These are phyloP conservation scores for Periconia sp. DNA, from an alignment of 2,329 filamentous ascomycete genomes.

Conservation along the genomic window DNA sequence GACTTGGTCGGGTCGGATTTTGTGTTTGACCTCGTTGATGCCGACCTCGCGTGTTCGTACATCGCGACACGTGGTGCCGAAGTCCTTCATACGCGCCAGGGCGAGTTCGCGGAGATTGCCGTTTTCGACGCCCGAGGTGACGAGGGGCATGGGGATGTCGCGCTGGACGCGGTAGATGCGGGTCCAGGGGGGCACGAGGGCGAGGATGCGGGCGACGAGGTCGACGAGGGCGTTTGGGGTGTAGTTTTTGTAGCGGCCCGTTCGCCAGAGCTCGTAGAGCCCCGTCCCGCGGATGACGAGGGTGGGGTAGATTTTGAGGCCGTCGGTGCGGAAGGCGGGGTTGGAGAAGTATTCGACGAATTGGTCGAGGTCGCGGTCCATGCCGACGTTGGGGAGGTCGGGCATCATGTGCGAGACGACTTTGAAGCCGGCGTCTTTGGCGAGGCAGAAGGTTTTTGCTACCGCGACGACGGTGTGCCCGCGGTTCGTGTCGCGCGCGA, in stretches of 20 bases:
- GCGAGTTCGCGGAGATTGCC: slow-evolving; percentile 93
- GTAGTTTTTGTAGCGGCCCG: slow-evolving; percentile 96
- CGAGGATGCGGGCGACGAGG: slow-evolving; percentile 92
- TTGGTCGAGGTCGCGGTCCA: slow-evolving; percentile 96
- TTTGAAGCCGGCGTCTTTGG: slow-evolving; percentile 98
- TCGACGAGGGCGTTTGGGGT: slow-evolving; percentile 96
- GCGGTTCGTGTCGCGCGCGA: slow-evolving; percentile 95
- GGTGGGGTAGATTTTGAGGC: slow-evolving; percentile 96
- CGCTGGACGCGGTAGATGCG: slow-evolving; percentile 97
- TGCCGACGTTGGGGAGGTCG: slow-evolving; percentile 94
- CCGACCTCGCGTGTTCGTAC: slow-evolving; percentile 95
- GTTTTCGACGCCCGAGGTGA: slow-evolving; percentile 98
- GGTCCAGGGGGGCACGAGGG: slow-evolving; percentile 94
- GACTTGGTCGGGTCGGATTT: slow-evolving; percentile 93
- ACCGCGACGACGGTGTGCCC: slow-evolving; percentile 95
- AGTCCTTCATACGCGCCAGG: slow-evolving; percentile 97
- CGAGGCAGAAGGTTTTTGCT: slow-evolving; percentile 93
- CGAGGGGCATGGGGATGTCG: slow-evolving; percentile 99
- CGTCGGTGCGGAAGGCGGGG: slow-evolving; percentile 92
- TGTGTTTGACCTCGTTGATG: slow-evolving; percentile 99
- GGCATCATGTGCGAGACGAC: slow-evolving; percentile 99
- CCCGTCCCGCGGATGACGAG: slow-evolving; percentile 96
- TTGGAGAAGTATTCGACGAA: slow-evolving; percentile 98
- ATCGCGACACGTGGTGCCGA: slow-evolving; percentile 94
- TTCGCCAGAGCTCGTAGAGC: slow-evolving; percentile 95